Evolutionary conservation across 148 eudicot genomes (phyloP), one percentile per base, ranked within the genome.

Genomic region (Rhododendron simsii): DNA sequence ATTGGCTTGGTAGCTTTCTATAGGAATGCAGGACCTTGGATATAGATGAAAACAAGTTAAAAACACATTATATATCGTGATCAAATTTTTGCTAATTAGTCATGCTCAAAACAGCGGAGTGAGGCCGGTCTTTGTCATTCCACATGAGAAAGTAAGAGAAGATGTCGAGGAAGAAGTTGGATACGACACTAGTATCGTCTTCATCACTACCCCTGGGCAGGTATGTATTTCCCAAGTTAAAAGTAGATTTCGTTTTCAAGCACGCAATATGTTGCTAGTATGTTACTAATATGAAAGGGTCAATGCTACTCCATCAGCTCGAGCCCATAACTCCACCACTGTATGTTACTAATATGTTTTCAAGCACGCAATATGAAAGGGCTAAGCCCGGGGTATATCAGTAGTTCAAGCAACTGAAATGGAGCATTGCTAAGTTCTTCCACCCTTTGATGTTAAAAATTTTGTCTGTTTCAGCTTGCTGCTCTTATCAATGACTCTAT

Each of bases 181-280:
- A 53, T 92, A 92, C 21, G 94, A 96, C 81, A 87, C 98, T 47
- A 91, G 91, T 87, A 93, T 96, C 51, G 95, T 96, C 84, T 92
- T 95, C 71, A 95, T 96, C 81, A 93, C 97, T 10, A 96, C 99
- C 75, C 99, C 99, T 26, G 97, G 94, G 39, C 98, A 96, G 95
- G 99, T 95, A 86, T 69, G 86, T 11, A 35, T 81, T 15, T 74
- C 67, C 71, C 20, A 35, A 48, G 41, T 28, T 48, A 39, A 28
- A 28, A 2, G 30, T 45, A n/a, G 4, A 5, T 35, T 67, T 67
- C 1, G 3, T 67, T 11, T 26, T 20, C 65, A 5, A 59, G n/a
- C 65, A 20, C 33, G 33, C 74, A 12, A 67, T 11, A 67, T 4
- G 21, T 0, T 16, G 1, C 2, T 57, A 61, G 69, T 8, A 13